These are phyloP conservation scores for Sisymbrium altissimum DNA, from an alignment of 345 rosid species.

Conservation along the genomic window DNA sequence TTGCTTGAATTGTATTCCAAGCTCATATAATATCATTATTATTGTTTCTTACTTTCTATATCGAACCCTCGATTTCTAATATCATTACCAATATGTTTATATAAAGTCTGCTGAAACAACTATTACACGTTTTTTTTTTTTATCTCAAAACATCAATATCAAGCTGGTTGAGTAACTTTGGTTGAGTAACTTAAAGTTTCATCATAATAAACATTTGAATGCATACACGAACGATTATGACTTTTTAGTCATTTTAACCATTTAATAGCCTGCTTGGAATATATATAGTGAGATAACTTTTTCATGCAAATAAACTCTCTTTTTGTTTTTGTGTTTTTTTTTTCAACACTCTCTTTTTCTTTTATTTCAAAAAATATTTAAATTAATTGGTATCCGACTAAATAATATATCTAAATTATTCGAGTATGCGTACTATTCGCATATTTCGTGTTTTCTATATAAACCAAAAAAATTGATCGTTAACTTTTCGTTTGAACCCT, in stretches of 20 bases:
- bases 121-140: background rate
- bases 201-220: background rate
- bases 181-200: background rate
- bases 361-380: too few species aligned
- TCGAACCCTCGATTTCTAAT: background rate
- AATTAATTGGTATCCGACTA: background rate
- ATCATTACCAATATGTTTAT: background rate
- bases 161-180: constrained; percentile 3
- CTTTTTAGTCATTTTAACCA: background rate
- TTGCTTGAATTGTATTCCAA: constrained; percentile 38
- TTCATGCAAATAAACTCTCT: background rate
- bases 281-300: background rate
- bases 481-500: background rate
- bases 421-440: background rate
- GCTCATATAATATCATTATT: constrained; percentile 12
- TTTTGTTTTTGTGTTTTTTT: too few species aligned
- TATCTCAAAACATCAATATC: background rate
- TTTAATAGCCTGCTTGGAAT: background rate
- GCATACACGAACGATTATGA: background rate
- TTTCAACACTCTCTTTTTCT: too few species aligned
- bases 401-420: background rate
- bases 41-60: constrained; percentile 1
- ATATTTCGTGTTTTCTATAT: background rate
- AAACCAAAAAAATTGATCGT: background rate
- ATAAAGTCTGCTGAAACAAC: background rate